Conservation (phyloP, 805 yeast species). For the Metschnikowia matae region DNA sequence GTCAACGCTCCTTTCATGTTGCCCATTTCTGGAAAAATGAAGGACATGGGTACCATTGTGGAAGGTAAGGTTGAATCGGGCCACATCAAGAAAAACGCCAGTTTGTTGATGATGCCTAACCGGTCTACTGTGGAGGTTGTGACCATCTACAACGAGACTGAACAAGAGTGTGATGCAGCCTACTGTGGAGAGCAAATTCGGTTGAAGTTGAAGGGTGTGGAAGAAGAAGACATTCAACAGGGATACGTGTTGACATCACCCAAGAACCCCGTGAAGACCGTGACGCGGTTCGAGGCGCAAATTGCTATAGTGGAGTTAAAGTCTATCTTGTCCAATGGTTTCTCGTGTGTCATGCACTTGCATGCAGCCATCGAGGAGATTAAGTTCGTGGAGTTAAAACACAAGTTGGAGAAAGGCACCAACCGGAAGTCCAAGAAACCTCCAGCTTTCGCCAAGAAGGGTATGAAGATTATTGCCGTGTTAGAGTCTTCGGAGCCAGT, state of each 20-base stretch:
- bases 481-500: conserved; percentile 83
- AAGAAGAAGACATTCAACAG: conserved; percentile 89
- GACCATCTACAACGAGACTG: conserved; percentile 90
- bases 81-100: conserved; percentile 73
- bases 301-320: conserved; percentile 95
- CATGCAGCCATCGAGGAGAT: conserved; percentile 99
- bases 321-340: conserved; percentile 91
- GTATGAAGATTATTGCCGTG: conserved; percentile 95
- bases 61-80: conserved; percentile 99
- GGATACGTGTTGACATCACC: conserved; percentile 91
- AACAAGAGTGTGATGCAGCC: conserved; percentile 86
- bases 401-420: conserved; percentile 93
- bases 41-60: conserved; percentile 94
- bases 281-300: conserved; percentile 89
- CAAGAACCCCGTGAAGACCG: conserved; percentile 85
- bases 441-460: conserved; percentile 97
- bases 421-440: conserved; percentile 95
- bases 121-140: conserved; percentile 77
- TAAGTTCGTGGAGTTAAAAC: conserved; percentile 71
- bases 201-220: conserved; percentile 88
- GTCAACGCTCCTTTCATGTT: conserved; percentile 95
- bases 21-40: conserved; percentile 91
- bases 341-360: conserved; percentile 96
- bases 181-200: conserved; percentile 97
- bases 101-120: conserved; percentile 89